Evolutionary conservation across 2,329 filamentous ascomycete genomes (phyloP), one percentile per base, ranked within the genome.

Genomic region (Canariomyces notabilis): DNA sequence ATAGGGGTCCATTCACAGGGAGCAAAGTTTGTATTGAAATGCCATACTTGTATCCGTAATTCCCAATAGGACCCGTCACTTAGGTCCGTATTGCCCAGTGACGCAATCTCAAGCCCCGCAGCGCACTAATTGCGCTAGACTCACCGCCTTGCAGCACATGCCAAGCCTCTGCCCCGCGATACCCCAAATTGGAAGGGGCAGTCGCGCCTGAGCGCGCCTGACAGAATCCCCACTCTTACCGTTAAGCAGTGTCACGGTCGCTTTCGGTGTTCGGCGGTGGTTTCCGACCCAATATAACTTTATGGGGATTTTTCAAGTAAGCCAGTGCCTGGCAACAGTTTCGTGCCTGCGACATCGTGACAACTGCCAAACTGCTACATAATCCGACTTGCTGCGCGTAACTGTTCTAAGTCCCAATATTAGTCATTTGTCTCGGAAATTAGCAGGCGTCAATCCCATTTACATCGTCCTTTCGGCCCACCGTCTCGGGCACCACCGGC

Each of bases 151-250:
- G 35, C 35, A 37, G 18, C 35, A 37, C 35, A 5, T 15, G 35
- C 35, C n/a, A 37, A 20, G 35, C 11, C 11, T 20, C 44, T 54
- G 47, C 52, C 52, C 52, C 50, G 52, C 52, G 48, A 49, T 50
- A 54, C 22, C 11, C 47, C 19, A 19, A 38, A 46, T 32, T 20
- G 5, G 32, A 35, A 18, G 12, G n/a, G n/a, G 32, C 11, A 39
- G 39, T 50, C 52, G 52, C 49, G 52, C 52, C 52, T 48, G 41
- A 50, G 49, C 49, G 49, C 49, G 52, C 52, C 49, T 52, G 46
- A 50, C 20, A 18, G 26, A 38, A 26, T 31, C 42, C 42, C 16
- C 20, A 31, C 22, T 39, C 37, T 20, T 39, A 44, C 42, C 41
- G 26, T 9, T 29, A 11, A 29, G 14, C 8, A 12, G 9, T 29